Evolutionary conservation across 345 rosid genomes (phyloP).

Genomic region (Gossypium rotundifolium): DNA sequence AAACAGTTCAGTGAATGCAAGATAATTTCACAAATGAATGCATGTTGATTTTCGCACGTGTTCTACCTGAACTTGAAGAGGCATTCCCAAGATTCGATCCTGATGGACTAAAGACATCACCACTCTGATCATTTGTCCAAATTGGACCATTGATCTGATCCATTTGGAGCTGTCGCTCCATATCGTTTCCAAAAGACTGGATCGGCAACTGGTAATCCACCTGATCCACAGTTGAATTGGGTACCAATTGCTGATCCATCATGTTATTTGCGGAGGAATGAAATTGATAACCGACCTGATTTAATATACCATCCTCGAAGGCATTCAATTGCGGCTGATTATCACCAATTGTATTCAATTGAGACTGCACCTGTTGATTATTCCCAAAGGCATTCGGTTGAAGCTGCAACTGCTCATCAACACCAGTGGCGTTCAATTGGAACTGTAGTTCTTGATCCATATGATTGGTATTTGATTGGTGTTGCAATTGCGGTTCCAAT

Average conservation of each 20-base stretch:
- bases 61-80: slow-evolving; percentile 43
- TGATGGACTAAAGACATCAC: slow-evolving; percentile 10
- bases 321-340: not conserved
- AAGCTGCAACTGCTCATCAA: no score
- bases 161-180: slow-evolving; percentile 26
- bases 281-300: slow-evolving; percentile 21
- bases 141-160: slow-evolving; percentile 26
- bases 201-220: slow-evolving; percentile 12
- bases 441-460: not conserved
- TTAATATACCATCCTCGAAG: slow-evolving; percentile 12
- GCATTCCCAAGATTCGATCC: slow-evolving; percentile 20
- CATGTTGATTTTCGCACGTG: slow-evolving; percentile 3
- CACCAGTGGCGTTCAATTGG: no score
- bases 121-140: slow-evolving; percentile 36
- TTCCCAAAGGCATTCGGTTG: no score
- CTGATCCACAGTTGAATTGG: not conserved
- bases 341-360: no score
- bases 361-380: no score
- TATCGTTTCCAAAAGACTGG: slow-evolving; percentile 5
- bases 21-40: slow-evolving; percentile 7
- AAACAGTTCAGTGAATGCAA: slow-evolving; percentile 13
- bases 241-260: not conserved
- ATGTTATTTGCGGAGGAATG: not conserved
- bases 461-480: not conserved
- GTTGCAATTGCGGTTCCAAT: not conserved